A percentile compares a stretch with the other conserved stretches of the same genome.
phyloP scores from a whole-genome alignment of 345 rosid genomes.

The Luvunga scandens region DNA sequence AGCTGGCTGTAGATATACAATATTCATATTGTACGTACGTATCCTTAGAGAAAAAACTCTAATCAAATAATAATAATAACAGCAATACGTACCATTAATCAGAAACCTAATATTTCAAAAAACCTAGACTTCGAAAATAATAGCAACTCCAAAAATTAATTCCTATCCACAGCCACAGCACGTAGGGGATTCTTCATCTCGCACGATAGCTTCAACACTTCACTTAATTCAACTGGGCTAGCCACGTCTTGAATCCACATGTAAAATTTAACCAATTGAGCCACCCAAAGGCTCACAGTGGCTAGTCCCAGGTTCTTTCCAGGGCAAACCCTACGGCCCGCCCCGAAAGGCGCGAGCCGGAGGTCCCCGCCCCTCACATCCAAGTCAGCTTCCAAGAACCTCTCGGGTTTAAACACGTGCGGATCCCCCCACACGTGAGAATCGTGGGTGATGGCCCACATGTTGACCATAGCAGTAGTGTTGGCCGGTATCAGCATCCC shows the following conservation, averaged over 20 bases:
- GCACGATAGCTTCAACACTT: constrained; percentile 80
- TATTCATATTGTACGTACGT: neutral
- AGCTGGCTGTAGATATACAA: neutral
- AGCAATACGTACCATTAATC: neutral
- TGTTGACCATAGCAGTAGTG: constrained; percentile 94
- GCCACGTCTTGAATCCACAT: constrained; percentile 46
- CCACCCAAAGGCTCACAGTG: constrained; percentile 79
- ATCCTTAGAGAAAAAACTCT: too few species aligned
- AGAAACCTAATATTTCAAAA: constrained; percentile 2
- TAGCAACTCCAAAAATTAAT: neutral
- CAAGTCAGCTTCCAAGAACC: constrained; percentile 53
- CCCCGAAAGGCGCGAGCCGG: constrained; percentile 89
- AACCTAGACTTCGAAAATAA: neutral
- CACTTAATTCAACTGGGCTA: constrained; percentile 57
- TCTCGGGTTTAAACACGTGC: constrained; percentile 55
- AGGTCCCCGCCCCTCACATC: constrained; percentile 68
- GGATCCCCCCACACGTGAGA: constrained; percentile 65
- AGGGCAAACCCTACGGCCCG: constrained; percentile 86
- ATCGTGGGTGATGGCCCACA: constrained; percentile 97
- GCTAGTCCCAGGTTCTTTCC: constrained; percentile 76
- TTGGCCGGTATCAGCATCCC: constrained; percentile 72
- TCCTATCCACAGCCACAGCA: constrained; percentile 41
- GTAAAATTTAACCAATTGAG: constrained; percentile 52
- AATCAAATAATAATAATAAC: neutral
- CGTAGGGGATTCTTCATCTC: constrained; percentile 78